These are phyloP conservation scores for Geotrichum candidum DNA, from an alignment of 1,139 yeast genomes.

Conservation along the genomic window DNA sequence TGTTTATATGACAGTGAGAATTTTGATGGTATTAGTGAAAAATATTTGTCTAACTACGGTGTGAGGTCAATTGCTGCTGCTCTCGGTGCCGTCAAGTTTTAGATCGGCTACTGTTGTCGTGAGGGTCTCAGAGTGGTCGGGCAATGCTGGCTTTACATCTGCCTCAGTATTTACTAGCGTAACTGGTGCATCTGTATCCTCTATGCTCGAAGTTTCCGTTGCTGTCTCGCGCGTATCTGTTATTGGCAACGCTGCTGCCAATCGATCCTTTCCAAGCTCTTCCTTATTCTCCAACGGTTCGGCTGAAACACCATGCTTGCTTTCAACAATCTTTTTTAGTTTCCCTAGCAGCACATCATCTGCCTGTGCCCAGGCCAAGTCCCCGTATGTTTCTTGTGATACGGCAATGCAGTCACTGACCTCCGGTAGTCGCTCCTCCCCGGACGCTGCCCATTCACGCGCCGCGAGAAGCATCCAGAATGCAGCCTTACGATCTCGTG, in stretches of 20 bases:
- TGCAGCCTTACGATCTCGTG: conserved; percentile 61
- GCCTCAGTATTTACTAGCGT: not conserved
- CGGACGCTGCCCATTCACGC: conserved; percentile 51
- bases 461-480: conserved; percentile 77
- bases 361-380: conserved; percentile 30
- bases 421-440: conserved; percentile 25
- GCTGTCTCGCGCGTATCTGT: not conserved
- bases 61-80: not conserved
- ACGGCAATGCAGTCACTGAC: conserved; percentile 26
- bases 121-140: not conserved
- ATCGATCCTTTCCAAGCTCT: not conserved
- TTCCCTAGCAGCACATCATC: conserved; percentile 20
- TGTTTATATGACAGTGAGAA: not conserved
- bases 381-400: conserved; percentile 20
- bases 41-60: not conserved
- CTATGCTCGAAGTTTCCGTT: not conserved
- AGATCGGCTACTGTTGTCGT: not conserved
- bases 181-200: not conserved
- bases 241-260: not conserved
- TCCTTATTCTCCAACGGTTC: not conserved
- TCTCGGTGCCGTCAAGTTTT: not conserved
- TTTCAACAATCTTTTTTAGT: conserved; percentile 8
- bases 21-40: not conserved
- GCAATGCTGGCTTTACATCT: not conserved
- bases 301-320: not conserved